phyloP scores from a whole-genome alignment of 2,329 filamentous ascomycete species.

The Pseudogymnoascus pannorum region DNA sequence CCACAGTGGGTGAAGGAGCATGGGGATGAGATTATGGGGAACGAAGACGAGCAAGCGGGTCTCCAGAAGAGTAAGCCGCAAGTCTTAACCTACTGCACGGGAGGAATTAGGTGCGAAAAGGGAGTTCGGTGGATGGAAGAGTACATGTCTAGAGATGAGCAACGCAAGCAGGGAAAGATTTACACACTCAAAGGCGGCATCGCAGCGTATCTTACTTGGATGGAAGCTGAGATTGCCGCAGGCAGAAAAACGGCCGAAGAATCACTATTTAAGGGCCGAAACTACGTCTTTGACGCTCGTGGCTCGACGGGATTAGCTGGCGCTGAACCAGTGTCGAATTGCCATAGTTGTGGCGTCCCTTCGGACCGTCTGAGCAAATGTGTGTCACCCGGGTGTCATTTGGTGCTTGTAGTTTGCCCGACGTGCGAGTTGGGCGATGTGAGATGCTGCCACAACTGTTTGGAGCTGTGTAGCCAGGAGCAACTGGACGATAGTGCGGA shows the following conservation, averaged over 20 bases:
- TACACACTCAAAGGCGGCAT: constrained; percentile 29
- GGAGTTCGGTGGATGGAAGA: constrained; percentile 27
- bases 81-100: constrained; percentile 29
- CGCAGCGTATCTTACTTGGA: constrained; percentile 28
- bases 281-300: constrained; percentile 30
- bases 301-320: constrained; percentile 22
- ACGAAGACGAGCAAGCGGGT: neutral
- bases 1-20: constrained; percentile 26
- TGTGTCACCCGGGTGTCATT: constrained; percentile 24
- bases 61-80: constrained; percentile 14
- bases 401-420: constrained; percentile 27
- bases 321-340: constrained; percentile 23
- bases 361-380: constrained; percentile 28
- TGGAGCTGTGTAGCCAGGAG: constrained; percentile 15
- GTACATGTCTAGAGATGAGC: constrained; percentile 16
- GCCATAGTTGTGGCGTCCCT: constrained; percentile 22
- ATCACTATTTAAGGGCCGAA: constrained; percentile 26
- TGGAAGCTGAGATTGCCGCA: constrained; percentile 26
- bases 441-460: constrained; percentile 26
- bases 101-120: constrained; percentile 30
- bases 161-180: constrained; percentile 17
- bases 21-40: constrained; percentile 10
- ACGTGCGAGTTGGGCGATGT: constrained; percentile 21
- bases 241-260: constrained; percentile 23
- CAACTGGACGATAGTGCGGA: neutral